A percentile compares a stretch with the other conserved stretches of the same genome.
These are phyloP conservation scores for Claviceps lovelessii DNA, from an alignment of 2,329 filamentous ascomycete genomes.

Conservation along the genomic window DNA sequence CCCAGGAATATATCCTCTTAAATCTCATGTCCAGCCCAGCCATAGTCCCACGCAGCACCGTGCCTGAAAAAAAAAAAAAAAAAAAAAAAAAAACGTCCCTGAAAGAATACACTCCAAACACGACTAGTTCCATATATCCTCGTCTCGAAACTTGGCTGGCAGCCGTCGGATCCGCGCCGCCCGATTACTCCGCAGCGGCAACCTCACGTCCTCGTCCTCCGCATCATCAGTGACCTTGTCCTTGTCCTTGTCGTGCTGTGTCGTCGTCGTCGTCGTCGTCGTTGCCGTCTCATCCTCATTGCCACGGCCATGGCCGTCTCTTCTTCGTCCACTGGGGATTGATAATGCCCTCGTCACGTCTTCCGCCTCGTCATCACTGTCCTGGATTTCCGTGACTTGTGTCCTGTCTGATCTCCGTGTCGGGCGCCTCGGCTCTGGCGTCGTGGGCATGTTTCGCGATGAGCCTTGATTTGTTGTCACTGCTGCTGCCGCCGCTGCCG, in stretches of 20 bases:
- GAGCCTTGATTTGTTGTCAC: background rate
- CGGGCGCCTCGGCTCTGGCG: background rate
- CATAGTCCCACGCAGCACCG: too few species aligned
- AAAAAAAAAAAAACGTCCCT: too few species aligned
- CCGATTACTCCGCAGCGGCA: constrained; percentile 15
- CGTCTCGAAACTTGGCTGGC: constrained; percentile 23
- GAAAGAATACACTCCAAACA: background rate
- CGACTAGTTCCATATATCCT: constrained; percentile 13
- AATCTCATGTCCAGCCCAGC: too few species aligned
- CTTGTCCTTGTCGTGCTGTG: constrained; percentile 1
- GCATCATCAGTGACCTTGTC: constrained; percentile 7
- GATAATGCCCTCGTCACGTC: background rate
- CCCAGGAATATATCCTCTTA: too few species aligned
- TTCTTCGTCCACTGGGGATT: background rate
- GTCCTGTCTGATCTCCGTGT: background rate
- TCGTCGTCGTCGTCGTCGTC: constrained; percentile 4
- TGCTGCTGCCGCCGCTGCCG: background rate
- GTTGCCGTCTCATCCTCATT: too few species aligned
- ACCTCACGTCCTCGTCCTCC: constrained; percentile 18
- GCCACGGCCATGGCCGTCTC: background rate
- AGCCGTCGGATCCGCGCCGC: constrained; percentile 19
- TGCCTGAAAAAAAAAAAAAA: background rate
- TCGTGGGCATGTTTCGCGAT: background rate
- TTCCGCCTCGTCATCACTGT: constrained; percentile 14
- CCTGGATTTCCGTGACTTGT: constrained; percentile 14